These are phyloP conservation scores for Sextonia rubra DNA, from an alignment of 164 flowering plant genomes.

Conservation along the genomic window DNA sequence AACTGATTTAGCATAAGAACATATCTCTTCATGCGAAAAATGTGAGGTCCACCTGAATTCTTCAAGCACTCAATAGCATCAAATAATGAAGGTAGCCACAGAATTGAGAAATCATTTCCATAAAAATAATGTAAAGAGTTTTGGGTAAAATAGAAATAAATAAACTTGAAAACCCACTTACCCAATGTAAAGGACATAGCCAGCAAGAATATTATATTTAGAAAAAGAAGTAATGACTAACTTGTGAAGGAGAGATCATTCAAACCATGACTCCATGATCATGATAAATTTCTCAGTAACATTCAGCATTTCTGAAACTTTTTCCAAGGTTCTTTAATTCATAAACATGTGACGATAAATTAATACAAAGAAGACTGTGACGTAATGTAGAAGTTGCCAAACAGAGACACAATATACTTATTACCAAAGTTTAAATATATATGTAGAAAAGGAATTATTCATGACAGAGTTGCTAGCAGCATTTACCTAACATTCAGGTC, in stretches of 20 bases:
- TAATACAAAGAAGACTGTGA: not conserved
- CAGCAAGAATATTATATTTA: not conserved
- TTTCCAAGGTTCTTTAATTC: not conserved
- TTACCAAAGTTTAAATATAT: not conserved
- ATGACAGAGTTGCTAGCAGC: not conserved
- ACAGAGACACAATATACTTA: not conserved
- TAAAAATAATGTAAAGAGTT: too few species aligned
- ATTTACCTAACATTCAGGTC: slow-evolving; percentile 92
- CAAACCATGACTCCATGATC: not conserved
- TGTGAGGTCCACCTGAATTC: too few species aligned
- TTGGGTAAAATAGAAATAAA: too few species aligned
- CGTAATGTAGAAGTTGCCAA: not conserved
- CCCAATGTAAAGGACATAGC: too few species aligned
- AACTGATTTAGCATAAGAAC: too few species aligned
- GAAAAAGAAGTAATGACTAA: not conserved
- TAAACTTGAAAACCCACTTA: too few species aligned
- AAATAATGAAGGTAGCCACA: too few species aligned
- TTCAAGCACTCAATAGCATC: too few species aligned
- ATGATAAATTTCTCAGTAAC: not conserved
- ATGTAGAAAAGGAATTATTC: not conserved
- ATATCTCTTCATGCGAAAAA: too few species aligned
- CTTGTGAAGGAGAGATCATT: not conserved
- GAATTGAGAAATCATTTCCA: too few species aligned
- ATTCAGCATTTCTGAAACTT: not conserved
- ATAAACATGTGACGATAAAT: too few species aligned